These are phyloP conservation scores for Akanthomyces dipterigenus DNA, from an alignment of 2,329 filamentous ascomycete species.

Conservation along the genomic window DNA sequence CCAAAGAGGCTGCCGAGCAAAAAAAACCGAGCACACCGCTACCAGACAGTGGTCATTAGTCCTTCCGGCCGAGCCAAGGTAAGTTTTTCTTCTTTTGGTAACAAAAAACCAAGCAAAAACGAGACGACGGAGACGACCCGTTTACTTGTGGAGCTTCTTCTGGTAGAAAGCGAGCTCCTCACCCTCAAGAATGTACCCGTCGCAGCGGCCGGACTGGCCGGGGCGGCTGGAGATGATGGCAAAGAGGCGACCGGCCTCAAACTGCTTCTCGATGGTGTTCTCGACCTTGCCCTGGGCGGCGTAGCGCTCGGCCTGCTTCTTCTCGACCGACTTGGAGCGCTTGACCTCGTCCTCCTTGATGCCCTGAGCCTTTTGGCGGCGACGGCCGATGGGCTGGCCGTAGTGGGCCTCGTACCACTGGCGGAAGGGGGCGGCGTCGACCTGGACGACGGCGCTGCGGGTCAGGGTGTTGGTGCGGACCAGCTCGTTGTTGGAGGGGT, in stretches of 20 bases:
- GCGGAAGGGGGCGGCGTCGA: constrained; percentile 97
- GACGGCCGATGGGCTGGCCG: constrained; percentile 80
- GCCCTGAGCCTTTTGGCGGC: constrained; percentile 75
- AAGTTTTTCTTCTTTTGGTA: constrained; percentile 1
- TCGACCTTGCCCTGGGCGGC: constrained; percentile 89
- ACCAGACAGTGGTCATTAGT: neutral
- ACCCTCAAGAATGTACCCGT: constrained; percentile 98
- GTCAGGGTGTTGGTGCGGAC: constrained; percentile 99
- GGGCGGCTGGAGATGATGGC: constrained; percentile 89
- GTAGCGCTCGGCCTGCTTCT: constrained; percentile 89
- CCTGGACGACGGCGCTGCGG: constrained; percentile 96
- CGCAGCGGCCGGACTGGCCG: constrained; percentile 91
- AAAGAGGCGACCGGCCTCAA: constrained; percentile 97
- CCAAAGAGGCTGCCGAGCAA: constrained; percentile 19
- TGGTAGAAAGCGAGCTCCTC: constrained; percentile 99
- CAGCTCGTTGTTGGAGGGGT: constrained; percentile 99
- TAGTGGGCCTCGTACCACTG: constrained; percentile 99
- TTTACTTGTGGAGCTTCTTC: constrained; percentile 97
- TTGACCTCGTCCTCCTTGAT: constrained; percentile 63
- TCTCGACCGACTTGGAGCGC: constrained; percentile 93
- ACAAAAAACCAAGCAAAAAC: constrained; percentile 20
- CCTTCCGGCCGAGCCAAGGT: neutral
- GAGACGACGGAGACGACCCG: neutral
- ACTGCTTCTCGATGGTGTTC: constrained; percentile 88
- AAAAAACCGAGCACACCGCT: neutral